Evolutionary conservation across 129 eudicot species (phyloP).

Genomic region (Tagetes patula): DNA sequence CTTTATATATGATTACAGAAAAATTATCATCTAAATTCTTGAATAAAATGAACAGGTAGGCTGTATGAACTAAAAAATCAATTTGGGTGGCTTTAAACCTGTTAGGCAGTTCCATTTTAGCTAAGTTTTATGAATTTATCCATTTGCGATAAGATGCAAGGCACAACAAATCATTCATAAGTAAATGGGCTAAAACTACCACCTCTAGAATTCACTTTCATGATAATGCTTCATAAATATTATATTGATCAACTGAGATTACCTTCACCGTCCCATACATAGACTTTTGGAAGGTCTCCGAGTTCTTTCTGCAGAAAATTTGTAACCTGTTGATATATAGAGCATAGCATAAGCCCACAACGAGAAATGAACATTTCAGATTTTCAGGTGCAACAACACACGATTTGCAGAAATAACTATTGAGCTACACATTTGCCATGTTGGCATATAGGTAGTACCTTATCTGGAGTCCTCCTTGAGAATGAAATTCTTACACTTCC

Average conservation of each 20-base stretch:
- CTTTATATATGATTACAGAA: not conserved
- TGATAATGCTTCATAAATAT: not conserved
- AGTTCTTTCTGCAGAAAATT: conserved; percentile 64
- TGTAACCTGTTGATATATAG: conserved; percentile 50
- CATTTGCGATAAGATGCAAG: not conserved
- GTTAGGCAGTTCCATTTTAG: not conserved
- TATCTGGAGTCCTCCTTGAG: conserved; percentile 91
- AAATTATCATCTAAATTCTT: not conserved
- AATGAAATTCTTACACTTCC: conserved; percentile 92
- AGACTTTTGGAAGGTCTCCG: conserved; percentile 61
- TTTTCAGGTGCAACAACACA: not conserved
- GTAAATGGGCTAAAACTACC: not conserved
- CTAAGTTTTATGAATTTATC: not conserved
- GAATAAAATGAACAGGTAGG: not conserved
- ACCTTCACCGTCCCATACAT: conserved; percentile 90
- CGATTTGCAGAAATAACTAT: conserved; percentile 1
- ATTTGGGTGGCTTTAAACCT: not conserved
- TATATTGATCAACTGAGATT: conserved; percentile 21
- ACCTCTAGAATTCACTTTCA: not conserved
- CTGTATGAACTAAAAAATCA: not conserved
- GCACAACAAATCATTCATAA: not conserved
- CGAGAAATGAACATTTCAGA: not conserved
- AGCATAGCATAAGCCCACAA: conserved; percentile 16
- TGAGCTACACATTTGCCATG: not conserved
- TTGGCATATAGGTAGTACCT: conserved; percentile 45